phyloP scores from a whole-genome alignment of 2,329 filamentous ascomycete species.

The Microcyclosporella mali region DNA sequence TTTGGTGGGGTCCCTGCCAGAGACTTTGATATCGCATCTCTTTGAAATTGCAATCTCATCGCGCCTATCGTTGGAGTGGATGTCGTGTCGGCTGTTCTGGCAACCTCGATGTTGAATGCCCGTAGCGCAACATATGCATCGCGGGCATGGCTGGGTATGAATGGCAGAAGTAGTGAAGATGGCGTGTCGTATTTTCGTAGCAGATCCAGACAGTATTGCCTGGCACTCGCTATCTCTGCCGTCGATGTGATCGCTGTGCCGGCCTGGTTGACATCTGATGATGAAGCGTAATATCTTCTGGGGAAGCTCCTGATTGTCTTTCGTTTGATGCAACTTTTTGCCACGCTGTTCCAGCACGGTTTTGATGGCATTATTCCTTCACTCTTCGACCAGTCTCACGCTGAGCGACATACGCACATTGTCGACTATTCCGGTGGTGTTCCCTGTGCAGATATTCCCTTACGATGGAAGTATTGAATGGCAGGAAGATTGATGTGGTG shows the following conservation, averaged over 20 bases:
- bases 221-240: constrained; percentile 48
- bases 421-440: too few relatives aligned
- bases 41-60: constrained; percentile 93
- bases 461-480: not conserved
- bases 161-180: constrained; percentile 77
- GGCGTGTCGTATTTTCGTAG: constrained; percentile 78
- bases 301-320: not conserved
- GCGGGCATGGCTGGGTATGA: constrained; percentile 67
- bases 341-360: not conserved
- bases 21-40: constrained; percentile 72
- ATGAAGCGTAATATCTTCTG: constrained; percentile 6
- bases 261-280: constrained; percentile 21
- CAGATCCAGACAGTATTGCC: constrained; percentile 54
- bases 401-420: too few relatives aligned
- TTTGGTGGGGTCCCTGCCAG: constrained; percentile 74
- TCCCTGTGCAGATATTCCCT: too few relatives aligned
- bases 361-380: not conserved
- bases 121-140: constrained; percentile 87
- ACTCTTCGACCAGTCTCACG: too few relatives aligned
- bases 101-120: constrained; percentile 87
- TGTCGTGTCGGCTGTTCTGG: constrained; percentile 81
- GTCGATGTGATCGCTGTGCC: constrained; percentile 20
- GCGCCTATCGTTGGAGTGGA: constrained; percentile 80
- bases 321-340: not conserved
- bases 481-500: too few relatives aligned